A percentile compares a stretch with the other conserved stretches of the same genome.
Conservation (phyloP, 140 eudicot genomes). For the Senecio squalidus region DNA sequence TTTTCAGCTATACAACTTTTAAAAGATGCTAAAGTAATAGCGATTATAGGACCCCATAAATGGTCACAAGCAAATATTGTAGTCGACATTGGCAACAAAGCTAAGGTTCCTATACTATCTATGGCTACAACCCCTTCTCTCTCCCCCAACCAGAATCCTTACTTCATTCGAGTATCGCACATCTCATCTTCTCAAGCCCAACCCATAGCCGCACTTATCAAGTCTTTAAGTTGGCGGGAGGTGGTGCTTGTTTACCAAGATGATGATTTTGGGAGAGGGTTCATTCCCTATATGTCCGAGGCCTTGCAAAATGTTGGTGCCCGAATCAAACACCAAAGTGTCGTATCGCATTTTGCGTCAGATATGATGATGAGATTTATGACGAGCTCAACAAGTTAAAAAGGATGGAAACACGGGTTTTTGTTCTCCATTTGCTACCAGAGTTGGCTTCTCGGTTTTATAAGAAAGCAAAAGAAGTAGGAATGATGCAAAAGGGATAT, state of each 20-base stretch:
- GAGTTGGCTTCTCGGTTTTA: constrained; percentile 31
- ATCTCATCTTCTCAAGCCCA: constrained; percentile 31
- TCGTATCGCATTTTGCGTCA: constrained; percentile 29
- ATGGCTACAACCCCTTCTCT: constrained; percentile 41
- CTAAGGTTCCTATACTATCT: constrained; percentile 47
- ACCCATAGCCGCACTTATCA: constrained; percentile 35
- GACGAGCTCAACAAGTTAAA: constrained; percentile 31
- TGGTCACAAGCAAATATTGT: constrained; percentile 40
- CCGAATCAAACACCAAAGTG: constrained; percentile 18
- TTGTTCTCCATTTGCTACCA: constrained; percentile 43
- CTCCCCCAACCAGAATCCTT: constrained; percentile 23
- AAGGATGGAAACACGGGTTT: constrained; percentile 38
- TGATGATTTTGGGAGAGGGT: constrained; percentile 41
- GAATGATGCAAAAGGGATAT: constrained; percentile 48
- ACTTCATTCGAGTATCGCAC: constrained; percentile 33
- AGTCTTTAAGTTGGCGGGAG: constrained; percentile 43
- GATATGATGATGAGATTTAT: constrained; percentile 21
- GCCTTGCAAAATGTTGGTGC: constrained; percentile 26
- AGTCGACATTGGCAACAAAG: constrained; percentile 33
- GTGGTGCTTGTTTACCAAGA: constrained; percentile 39
- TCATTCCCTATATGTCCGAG: constrained; percentile 34
- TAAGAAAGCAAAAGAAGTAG: constrained; percentile 23
- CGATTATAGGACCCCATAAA: no score
- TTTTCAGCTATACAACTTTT: constrained; percentile 33
- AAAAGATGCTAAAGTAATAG: constrained; percentile 30